Evolutionary conservation across 805 yeast genomes (phyloP).

Genomic region (Teunomyces atbi): DNA sequence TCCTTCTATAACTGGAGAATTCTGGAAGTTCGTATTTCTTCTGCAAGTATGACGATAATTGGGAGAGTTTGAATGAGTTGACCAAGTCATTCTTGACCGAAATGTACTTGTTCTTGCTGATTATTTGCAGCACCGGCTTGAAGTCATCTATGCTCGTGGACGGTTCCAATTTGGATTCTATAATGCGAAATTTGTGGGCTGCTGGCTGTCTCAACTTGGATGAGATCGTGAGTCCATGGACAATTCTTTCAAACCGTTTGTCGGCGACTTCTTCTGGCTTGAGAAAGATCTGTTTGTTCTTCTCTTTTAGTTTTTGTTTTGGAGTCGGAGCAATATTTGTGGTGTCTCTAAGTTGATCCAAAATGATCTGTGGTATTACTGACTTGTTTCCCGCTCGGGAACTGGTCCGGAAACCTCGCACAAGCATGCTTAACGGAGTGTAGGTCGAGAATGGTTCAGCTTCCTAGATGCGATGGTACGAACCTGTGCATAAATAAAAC

Average conservation of each 20-base stretch:
- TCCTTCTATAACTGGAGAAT: constrained; percentile 4
- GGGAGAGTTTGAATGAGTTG: constrained; percentile 11
- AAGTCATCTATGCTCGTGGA: constrained; percentile 9
- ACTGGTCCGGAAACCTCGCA: constrained; percentile 4
- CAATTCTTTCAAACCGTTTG: constrained; percentile 14
- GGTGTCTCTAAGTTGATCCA: constrained; percentile 12
- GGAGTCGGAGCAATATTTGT: constrained; percentile 8
- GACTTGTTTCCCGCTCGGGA: constrained; percentile 8
- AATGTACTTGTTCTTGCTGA: constrained; percentile 9
- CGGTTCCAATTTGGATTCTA: constrained; percentile 7
- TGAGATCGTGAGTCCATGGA: constrained; percentile 9
- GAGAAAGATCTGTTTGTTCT: constrained; percentile 14
- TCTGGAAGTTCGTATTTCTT: constrained; percentile 7
- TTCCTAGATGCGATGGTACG: neutral
- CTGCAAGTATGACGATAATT: constrained; percentile 11
- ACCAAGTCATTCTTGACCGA: constrained; percentile 8
- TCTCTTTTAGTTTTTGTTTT: constrained; percentile 1
- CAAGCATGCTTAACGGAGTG: neutral
- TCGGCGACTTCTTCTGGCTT: constrained; percentile 18
- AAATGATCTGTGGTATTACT: constrained; percentile 15
- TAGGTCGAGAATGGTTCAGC: neutral
- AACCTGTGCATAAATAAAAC: neutral
- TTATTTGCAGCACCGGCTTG: constrained; percentile 6
- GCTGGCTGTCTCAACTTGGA: constrained; percentile 4
- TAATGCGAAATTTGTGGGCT: constrained; percentile 5